These are phyloP conservation scores for Cordia subcordata DNA, from an alignment of 257 asterid genomes.

Conservation along the genomic window DNA sequence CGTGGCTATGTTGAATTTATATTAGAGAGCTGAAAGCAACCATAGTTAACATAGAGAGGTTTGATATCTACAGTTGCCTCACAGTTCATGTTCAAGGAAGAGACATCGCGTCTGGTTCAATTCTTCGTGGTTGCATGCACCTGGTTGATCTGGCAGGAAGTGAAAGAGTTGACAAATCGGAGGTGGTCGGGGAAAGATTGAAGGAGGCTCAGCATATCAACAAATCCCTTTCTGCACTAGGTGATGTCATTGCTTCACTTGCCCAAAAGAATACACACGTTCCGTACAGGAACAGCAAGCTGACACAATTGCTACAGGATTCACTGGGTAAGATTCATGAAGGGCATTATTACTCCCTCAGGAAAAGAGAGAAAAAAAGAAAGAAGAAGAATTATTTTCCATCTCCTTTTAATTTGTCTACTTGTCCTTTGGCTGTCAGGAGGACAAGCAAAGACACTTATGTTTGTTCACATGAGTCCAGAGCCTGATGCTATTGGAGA, in stretches of 20 bases:
- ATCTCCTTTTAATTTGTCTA: constrained; percentile 6
- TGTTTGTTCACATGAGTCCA: constrained; percentile 87
- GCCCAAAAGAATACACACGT: constrained; percentile 69
- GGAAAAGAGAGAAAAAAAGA: neutral
- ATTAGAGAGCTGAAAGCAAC: neutral
- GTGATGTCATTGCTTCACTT: constrained; percentile 83
- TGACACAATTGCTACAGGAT: constrained; percentile 83
- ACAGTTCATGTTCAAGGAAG: constrained; percentile 88
- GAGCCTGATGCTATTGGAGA: constrained; percentile 72
- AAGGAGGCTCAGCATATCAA: constrained; percentile 77
- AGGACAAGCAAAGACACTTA: constrained; percentile 79
- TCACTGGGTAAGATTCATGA: constrained; percentile 56
- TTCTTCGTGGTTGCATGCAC: constrained; percentile 74
- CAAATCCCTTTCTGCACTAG: constrained; percentile 79
- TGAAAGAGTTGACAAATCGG: constrained; percentile 69
- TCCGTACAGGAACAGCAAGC: constrained; percentile 89
- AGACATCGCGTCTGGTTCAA: constrained; percentile 58
- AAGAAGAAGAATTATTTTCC: constrained; percentile 1
- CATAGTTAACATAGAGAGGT: neutral
- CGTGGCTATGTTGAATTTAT: neutral
- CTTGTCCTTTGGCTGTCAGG: constrained; percentile 34
- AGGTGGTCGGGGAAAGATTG: constrained; percentile 67
- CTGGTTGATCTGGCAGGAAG: constrained; percentile 95
- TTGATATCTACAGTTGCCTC: constrained; percentile 55
- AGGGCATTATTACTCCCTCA: neutral